Percentiles rank a stretch among this genome's conserved stretches.
Conservation (phyloP, 192 early-diverging fungal species). For the Backusella sp. region DNA sequence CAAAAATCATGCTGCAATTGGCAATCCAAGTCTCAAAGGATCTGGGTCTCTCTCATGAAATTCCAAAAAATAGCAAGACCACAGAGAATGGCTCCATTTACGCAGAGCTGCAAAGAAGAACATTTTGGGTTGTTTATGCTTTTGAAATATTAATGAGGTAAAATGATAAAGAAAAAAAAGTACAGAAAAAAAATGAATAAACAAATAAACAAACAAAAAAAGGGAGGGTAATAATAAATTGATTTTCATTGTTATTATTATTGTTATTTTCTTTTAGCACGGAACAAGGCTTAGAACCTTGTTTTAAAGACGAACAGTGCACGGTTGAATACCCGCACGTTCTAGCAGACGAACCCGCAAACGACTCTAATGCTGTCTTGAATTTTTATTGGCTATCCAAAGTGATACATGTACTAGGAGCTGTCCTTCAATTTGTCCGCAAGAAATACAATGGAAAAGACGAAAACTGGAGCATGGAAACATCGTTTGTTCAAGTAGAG, state of each 20-base stretch:
- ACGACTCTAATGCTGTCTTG: background rate
- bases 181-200: background rate
- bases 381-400: slow-evolving; percentile 27
- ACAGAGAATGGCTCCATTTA: background rate
- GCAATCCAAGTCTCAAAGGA: slow-evolving; percentile 25
- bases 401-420: slow-evolving; percentile 20
- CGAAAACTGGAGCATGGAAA: background rate
- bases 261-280: slow-evolving; percentile 12
- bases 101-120: slow-evolving; percentile 21
- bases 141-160: slow-evolving; percentile 35
- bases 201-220: background rate
- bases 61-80: background rate
- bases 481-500: background rate
- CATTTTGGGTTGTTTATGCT: slow-evolving; percentile 32
- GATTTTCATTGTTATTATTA: background rate
- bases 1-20: slow-evolving; percentile 44
- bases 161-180: background rate
- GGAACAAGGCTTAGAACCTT: slow-evolving; percentile 21
- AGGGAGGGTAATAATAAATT: background rate
- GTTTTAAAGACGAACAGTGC: slow-evolving; percentile 17
- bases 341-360: slow-evolving; percentile 19
- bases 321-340: slow-evolving; percentile 23
- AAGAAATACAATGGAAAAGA: slow-evolving; percentile 7
- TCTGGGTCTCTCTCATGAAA: slow-evolving; percentile 11
- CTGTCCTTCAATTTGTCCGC: slow-evolving; percentile 17